phyloP scores from a whole-genome alignment of 164 flowering plant genomes.

The Kingdonia uniflora region DNA sequence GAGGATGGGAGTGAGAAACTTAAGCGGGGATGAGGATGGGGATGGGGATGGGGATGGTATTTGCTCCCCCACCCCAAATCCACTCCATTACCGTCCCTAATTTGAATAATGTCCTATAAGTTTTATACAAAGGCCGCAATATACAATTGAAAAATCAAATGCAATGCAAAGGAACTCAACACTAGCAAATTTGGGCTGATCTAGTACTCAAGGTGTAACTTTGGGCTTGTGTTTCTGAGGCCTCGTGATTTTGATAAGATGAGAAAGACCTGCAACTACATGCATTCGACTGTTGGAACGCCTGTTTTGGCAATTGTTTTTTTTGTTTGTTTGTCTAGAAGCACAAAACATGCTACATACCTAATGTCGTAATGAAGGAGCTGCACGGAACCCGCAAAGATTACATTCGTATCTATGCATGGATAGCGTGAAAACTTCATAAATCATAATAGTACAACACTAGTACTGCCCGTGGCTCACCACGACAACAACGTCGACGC shows the following conservation, averaged over 20 bases:
- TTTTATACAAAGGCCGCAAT: background rate
- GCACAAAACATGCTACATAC: constrained; percentile 80
- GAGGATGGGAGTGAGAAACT: no score
- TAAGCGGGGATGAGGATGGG: no score
- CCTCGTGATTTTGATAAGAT: constrained; percentile 55
- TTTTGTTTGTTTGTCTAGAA: constrained; percentile 64
- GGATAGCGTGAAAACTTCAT: no score
- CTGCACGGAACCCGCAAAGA: constrained; percentile 27
- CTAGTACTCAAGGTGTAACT: constrained; percentile 3
- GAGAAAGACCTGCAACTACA: constrained; percentile 65
- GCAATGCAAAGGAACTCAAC: background rate
- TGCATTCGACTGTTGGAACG: constrained; percentile 63
- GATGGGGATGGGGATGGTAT: no score
- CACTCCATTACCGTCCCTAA: no score
- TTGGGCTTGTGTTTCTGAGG: constrained; percentile 14
- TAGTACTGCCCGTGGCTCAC: no score
- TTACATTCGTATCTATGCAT: no score
- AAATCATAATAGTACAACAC: no score
- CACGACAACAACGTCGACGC: no score
- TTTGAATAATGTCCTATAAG: background rate
- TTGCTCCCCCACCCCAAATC: no score
- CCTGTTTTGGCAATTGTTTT: constrained; percentile 71
- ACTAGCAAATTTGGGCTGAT: no score
- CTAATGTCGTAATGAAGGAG: constrained; percentile 65
- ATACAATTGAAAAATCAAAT: background rate